Base-by-base conservation (phyloP, 2,329 filamentous ascomycete genomes). In the Curvularia hawaiiensis region DNA sequence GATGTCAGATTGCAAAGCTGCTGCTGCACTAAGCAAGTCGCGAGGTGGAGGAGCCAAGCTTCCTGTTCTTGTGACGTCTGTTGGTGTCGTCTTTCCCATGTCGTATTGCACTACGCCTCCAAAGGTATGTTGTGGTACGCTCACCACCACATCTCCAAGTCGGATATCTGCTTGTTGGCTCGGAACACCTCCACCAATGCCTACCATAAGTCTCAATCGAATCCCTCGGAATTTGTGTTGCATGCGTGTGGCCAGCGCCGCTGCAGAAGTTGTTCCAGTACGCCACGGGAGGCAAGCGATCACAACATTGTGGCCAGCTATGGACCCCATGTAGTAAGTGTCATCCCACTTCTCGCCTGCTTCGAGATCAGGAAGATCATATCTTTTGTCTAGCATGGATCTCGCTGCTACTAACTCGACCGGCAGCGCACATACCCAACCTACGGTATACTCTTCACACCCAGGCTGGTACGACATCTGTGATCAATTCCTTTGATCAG, bases 151-250 rank as follows among this genome's bases (percentile, higher is more conserved):
- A 22, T 70, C 68, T 10, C 68, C 68, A 18, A 70, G 65, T 26
- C 68, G 60, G 11, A 69, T 60, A 45, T 70, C 68, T 40, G 40
- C 44, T 39, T 59, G 52, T 4, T 20, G 43, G 35, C 58, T 61
- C 10, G 66, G 63, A n/a, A 68, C 66, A 22, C 68, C 68, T 28
- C 75, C 75, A 0, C 76, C 79, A 38, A 82, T 77, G 18, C 79
- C 79, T 0, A 82, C 78, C 71, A 82, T 74, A 1, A 82, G 66
- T 2, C 72, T 73, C 39, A 80, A 69, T 20, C 63, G 68, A 31
- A 80, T 75, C 2, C 22, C 39, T 6, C 49, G 56, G 56, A 79
- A 79, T 4, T 67, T 69, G 6, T 60, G 50, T 14, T 54, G 52
- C 66, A 78, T 74, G 18, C 70, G 59, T 24, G 57, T 68, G 1